phyloP scores from a whole-genome alignment of 208 protist genomes.

The Leishmania aethiopica region DNA sequence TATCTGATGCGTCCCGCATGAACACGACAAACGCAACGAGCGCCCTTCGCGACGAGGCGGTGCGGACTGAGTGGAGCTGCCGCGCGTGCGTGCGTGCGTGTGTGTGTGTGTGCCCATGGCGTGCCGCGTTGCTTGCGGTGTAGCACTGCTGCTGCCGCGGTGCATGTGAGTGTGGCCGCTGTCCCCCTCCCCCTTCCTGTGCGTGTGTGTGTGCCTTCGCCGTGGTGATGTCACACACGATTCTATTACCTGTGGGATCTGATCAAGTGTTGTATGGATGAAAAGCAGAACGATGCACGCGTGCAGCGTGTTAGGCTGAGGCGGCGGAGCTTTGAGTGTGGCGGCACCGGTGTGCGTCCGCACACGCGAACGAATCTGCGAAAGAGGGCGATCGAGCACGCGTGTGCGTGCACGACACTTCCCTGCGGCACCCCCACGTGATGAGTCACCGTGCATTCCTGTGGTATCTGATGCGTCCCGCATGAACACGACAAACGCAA shows the following conservation, averaged over 20 bases:
- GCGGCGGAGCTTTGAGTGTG: not conserved
- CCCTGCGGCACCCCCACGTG: not conserved
- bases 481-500: conserved; percentile 56
- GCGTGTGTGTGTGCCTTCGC: no score
- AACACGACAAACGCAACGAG: conserved; percentile 60
- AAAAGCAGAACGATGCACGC: conserved; percentile 31
- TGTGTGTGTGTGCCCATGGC: conserved; percentile 31
- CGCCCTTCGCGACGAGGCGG: conserved; percentile 25
- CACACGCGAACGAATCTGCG: not conserved
- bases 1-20: conserved; percentile 56
- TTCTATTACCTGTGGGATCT: conserved; percentile 56
- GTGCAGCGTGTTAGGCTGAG: conserved; percentile 32
- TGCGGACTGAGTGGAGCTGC: conserved; percentile 18
- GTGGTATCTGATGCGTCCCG: conserved; percentile 70
- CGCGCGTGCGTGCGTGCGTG: conserved; percentile 26
- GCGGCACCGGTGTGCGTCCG: not conserved
- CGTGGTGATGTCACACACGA: conserved; percentile 33
- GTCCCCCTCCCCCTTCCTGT: no score
- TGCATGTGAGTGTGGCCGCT: conserved; percentile 1
- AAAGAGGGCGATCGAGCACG: not conserved
- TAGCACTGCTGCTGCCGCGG: not conserved
- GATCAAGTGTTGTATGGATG: conserved; percentile 19
- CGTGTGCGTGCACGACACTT: conserved; percentile 24
- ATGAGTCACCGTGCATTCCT: conserved; percentile 66
- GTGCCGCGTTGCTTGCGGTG: not conserved